A percentile compares a stretch with the other conserved stretches of the same genome.
These are phyloP conservation scores for Rugosomyces carneus DNA, from an alignment of 1,284 basidiomycete genomes.

Conservation along the genomic window DNA sequence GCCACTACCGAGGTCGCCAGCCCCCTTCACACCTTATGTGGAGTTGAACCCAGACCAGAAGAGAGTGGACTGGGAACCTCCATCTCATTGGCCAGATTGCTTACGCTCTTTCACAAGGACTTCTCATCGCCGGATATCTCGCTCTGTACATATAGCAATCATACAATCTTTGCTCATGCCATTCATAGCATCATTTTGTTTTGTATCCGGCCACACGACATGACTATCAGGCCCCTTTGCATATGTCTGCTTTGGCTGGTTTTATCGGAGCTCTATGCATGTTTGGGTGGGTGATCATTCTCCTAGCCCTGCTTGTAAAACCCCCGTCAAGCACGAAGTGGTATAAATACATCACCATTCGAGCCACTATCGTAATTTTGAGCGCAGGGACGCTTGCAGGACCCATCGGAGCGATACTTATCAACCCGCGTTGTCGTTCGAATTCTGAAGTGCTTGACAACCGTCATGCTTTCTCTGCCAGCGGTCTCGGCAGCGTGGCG, in stretches of 20 bases:
- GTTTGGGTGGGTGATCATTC: conserved; percentile 5
- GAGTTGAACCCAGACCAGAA: background rate
- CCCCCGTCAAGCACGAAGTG: background rate
- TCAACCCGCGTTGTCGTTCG: background rate
- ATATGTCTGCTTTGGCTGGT: conserved; percentile 3
- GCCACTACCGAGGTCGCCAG: background rate
- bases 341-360: conserved; percentile 6
- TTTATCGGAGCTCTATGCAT: conserved; percentile 6
- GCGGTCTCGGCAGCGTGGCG: background rate
- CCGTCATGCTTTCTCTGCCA: conserved; percentile 4
- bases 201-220: background rate
- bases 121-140: conserved; percentile 1
- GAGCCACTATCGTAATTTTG: background rate
- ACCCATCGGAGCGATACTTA: conserved; percentile 5
- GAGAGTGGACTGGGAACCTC: background rate
- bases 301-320: conserved; percentile 1
- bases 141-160: conserved; percentile 3
- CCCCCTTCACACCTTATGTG: background rate
- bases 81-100: background rate
- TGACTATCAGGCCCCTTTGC: conserved; percentile 2
- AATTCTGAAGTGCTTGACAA: conserved; percentile 3
- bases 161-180: conserved; percentile 3
- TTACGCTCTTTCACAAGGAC: background rate
- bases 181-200: background rate
- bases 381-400: conserved; percentile 1